Evolutionary conservation across 768 basidiomycete species (phyloP).

Genomic region (Cyclocybe aegerita): DNA sequence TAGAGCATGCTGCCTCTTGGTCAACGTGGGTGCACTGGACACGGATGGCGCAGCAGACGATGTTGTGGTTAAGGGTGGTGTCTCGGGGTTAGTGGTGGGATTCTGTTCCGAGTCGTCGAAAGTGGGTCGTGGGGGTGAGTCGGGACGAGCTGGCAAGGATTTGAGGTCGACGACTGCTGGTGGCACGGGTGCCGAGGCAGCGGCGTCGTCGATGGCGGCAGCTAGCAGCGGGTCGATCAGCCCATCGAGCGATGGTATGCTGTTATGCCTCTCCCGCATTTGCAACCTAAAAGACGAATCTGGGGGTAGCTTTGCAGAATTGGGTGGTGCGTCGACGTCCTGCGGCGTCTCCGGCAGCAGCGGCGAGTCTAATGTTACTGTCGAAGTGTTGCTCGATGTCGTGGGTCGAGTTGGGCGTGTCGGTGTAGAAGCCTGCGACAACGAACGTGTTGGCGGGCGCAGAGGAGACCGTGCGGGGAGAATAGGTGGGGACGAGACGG

Average conservation of each 20-base stretch:
- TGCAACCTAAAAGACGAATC: neutral
- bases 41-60: slow-evolving; percentile 19
- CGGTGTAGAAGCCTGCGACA: slow-evolving; percentile 12
- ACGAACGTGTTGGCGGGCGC: slow-evolving; percentile 30
- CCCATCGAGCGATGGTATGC: slow-evolving; percentile 22
- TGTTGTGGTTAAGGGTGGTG: neutral
- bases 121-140: slow-evolving; percentile 24
- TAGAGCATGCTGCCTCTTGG: slow-evolving; percentile 77
- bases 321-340: slow-evolving; percentile 26
- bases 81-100: slow-evolving; percentile 1
- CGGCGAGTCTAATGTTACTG: slow-evolving; percentile 19
- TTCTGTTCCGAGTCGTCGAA: slow-evolving; percentile 15
- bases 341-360: slow-evolving; percentile 17
- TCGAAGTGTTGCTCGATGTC: slow-evolving; percentile 17
- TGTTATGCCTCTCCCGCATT: slow-evolving; percentile 24
- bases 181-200: neutral
- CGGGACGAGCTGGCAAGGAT: slow-evolving; percentile 22
- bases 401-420: slow-evolving; percentile 7
- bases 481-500: slow-evolving; percentile 25
- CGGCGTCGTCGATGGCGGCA: slow-evolving; percentile 13
- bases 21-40: slow-evolving; percentile 34
- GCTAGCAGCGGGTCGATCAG: slow-evolving; percentile 23
- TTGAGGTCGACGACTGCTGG: slow-evolving; percentile 11
- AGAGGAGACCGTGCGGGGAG: slow-evolving; percentile 38
- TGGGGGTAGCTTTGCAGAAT: neutral